phyloP scores from a whole-genome alignment of 768 basidiomycete species.

The Panaeolus cyanescens region DNA sequence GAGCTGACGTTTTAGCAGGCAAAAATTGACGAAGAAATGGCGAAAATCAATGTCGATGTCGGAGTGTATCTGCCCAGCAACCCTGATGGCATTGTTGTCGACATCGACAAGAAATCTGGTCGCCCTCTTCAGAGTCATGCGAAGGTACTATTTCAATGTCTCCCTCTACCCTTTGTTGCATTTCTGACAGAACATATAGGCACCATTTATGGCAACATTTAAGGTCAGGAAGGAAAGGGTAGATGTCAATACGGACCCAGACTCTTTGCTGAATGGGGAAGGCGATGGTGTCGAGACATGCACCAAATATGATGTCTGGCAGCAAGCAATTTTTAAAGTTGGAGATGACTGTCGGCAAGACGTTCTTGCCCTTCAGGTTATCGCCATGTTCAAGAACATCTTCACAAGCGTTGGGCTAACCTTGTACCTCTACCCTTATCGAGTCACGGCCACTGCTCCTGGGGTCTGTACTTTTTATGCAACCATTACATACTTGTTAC shows the following conservation, averaged over 20 bases:
- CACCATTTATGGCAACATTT: conserved; percentile 99
- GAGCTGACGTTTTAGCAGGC: conserved; percentile 50
- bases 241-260: conserved; percentile 68
- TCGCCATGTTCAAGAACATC: conserved; percentile 99
- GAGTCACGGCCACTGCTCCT: conserved; percentile 95
- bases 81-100: conserved; percentile 95
- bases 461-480: conserved; percentile 68
- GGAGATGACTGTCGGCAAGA: conserved; percentile 99
- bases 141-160: conserved; percentile 58
- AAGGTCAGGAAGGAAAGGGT: conserved; percentile 90
- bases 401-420: conserved; percentile 88
- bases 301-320: conserved; percentile 87
- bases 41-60: conserved; percentile 88
- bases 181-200: too few species aligned
- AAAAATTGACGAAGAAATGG: conserved; percentile 99
- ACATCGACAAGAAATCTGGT: conserved; percentile 96
- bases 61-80: conserved; percentile 98
- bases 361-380: conserved; percentile 94
- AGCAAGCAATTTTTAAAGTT: conserved; percentile 99
- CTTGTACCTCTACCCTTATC: conserved; percentile 92
- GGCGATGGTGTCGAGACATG: conserved; percentile 58
- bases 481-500: not conserved
- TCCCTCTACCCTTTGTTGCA: not conserved
- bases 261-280: conserved; percentile 68
- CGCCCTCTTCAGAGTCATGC: conserved; percentile 96